Percentiles rank a stretch among this genome's conserved stretches.
These are phyloP conservation scores for Diutina neorugosa DNA, from an alignment of 1,139 yeast genomes.

Conservation along the genomic window DNA sequence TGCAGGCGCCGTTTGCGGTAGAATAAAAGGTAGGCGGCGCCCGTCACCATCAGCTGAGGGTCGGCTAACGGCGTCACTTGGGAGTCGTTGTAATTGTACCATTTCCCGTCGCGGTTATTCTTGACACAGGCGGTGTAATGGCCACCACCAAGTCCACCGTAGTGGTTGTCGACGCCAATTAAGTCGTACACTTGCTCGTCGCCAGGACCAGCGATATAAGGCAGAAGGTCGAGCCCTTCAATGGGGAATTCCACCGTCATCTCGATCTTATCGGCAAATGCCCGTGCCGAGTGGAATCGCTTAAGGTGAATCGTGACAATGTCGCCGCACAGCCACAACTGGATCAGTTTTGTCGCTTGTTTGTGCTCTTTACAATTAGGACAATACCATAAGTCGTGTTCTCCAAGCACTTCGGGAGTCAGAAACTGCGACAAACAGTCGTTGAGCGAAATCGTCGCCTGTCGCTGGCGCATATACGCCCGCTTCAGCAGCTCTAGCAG, in stretches of 20 bases:
- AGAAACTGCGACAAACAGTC: slow-evolving; percentile 73
- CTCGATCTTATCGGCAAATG: slow-evolving; percentile 83
- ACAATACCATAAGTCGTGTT: slow-evolving; percentile 91
- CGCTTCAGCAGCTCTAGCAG: slow-evolving; percentile 38
- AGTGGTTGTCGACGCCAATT: slow-evolving; percentile 90
- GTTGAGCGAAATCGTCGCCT: slow-evolving; percentile 46
- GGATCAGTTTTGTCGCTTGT: slow-evolving; percentile 84
- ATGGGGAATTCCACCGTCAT: slow-evolving; percentile 82
- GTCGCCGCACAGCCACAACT: slow-evolving; percentile 88
- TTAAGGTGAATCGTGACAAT: slow-evolving; percentile 81
- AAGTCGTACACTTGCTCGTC: slow-evolving; percentile 55
- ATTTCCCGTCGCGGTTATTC: slow-evolving; percentile 61
- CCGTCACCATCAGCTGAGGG: slow-evolving; percentile 1
- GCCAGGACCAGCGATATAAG: slow-evolving; percentile 16
- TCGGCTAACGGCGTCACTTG: slow-evolving; percentile 47
- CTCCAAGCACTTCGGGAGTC: slow-evolving; percentile 74
- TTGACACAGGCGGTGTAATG: slow-evolving; percentile 89
- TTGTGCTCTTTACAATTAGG: slow-evolving; percentile 81
- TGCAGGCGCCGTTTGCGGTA: slow-evolving; percentile 20
- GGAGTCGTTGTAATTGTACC: slow-evolving; percentile 92
- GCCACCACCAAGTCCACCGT: slow-evolving; percentile 95
- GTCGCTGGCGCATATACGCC: slow-evolving; percentile 24
- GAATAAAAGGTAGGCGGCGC: slow-evolving; percentile 77
- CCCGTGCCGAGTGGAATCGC: slow-evolving; percentile 75
- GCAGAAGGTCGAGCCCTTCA: slow-evolving; percentile 60